Conservation (phyloP, 2,329 filamentous ascomycete species). For the Penicillium sp. region DNA sequence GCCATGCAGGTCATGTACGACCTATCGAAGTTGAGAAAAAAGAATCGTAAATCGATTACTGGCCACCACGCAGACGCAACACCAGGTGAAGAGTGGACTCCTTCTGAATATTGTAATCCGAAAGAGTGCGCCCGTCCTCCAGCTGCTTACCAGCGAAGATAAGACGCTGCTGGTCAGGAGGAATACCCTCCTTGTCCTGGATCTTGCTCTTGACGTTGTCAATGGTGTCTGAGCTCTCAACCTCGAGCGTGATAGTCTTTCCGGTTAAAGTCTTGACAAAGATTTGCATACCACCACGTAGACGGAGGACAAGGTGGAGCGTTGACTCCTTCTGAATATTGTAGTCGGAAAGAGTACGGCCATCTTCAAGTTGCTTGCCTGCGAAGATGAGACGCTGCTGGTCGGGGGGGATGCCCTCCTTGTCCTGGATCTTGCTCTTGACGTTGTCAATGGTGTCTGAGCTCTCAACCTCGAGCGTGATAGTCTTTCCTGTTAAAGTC, state of each 20-base stretch:
- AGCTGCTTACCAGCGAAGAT: conserved; percentile 70
- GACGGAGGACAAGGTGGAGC: conserved; percentile 74
- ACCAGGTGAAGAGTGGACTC: conserved; percentile 65
- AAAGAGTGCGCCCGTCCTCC: conserved; percentile 51
- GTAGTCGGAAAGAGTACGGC: conserved; percentile 87
- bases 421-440: conserved; percentile 81
- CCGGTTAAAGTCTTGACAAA: conserved; percentile 81
- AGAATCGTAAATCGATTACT: conserved; percentile 27
- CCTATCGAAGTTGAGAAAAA: conserved; percentile 28
- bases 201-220: conserved; percentile 71
- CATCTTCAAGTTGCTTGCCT: conserved; percentile 90
- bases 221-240: conserved; percentile 67
- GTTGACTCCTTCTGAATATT: conserved; percentile 95
- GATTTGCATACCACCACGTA: conserved; percentile 81
- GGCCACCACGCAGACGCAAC: conserved; percentile 44
- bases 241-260: conserved; percentile 68
- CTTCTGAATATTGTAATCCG: conserved; percentile 58
- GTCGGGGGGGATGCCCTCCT: conserved; percentile 86
- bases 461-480: conserved; percentile 88
- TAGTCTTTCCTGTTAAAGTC: conserved; percentile 77
- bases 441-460: conserved; percentile 96
- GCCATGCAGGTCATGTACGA: conserved; percentile 36
- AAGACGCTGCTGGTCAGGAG: conserved; percentile 67
- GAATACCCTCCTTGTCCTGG: conserved; percentile 79
- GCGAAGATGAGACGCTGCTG: conserved; percentile 93